A percentile compares a stretch with the other conserved stretches of the same genome.
phyloP scores from a whole-genome alignment of 441 rosid species.

The Erodium trifolium region DNA sequence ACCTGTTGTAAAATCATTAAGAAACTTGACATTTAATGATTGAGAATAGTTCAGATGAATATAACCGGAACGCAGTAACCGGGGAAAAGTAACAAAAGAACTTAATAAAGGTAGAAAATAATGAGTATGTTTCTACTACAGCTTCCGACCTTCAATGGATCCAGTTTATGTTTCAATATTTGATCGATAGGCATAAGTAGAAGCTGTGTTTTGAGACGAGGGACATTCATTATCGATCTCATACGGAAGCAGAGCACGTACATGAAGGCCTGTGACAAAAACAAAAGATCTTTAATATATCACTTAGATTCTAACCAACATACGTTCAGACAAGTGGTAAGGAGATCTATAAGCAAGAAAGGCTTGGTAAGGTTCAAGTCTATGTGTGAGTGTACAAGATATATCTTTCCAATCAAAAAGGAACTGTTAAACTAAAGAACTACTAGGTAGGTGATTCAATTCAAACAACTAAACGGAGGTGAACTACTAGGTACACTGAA shows the following conservation, averaged over 20 bases:
- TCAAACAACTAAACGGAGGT: not conserved
- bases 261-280: conserved; percentile 60
- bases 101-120: too few relatives aligned
- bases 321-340: too few relatives aligned
- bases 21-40: too few relatives aligned
- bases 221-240: conserved; percentile 60
- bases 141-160: conserved; percentile 56
- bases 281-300: not conserved
- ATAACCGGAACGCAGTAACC: not conserved
- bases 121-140: not conserved
- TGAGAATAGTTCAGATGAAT: not conserved
- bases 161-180: conserved; percentile 49
- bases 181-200: conserved; percentile 47
- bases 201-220: conserved; percentile 54
- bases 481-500: too few relatives aligned
- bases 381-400: too few relatives aligned
- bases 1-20: conserved; percentile 33
- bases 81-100: not conserved
- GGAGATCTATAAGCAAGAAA: too few relatives aligned
- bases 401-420: too few relatives aligned
- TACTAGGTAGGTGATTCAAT: not conserved
- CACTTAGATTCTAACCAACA: too few relatives aligned
- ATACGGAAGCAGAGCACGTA: conserved; percentile 83
- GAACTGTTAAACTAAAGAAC: too few relatives aligned
- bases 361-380: too few relatives aligned